Base-by-base conservation (phyloP, 2,329 filamentous ascomycete genomes). In the Calonectria leucothoes region DNA sequence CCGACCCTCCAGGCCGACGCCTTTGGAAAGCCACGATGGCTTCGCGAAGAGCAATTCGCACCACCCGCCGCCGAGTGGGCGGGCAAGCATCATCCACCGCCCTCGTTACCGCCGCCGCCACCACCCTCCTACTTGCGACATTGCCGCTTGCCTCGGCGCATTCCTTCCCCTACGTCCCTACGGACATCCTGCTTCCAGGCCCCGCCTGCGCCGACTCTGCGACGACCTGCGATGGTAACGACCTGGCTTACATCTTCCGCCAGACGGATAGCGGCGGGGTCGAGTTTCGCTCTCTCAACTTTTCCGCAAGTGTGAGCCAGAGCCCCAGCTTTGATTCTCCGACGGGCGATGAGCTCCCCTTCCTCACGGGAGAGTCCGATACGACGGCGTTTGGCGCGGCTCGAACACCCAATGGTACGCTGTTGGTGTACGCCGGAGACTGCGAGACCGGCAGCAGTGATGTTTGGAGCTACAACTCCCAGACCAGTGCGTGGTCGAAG, bases 161-260 rank as follows among this genome's bases (percentile, higher is more conserved):
- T 78, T 83, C 83, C 63, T 88, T 95, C 66, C 95, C 95, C 31
- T 98, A 97, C 86, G 92, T 93, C 69, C 94, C 95, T 3, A 95
- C 95, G 0, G 91, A 90, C 35, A 89, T 97, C 66, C 89, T 96
- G 71, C 88, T 92, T 57, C 87, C 89, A 8, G 81, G 84, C 71
- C 71, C 71, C 8, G 69, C 77, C n/a, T 84, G 84, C 72, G 83
- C 87, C 67, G 87, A 89, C 74, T 83, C 86, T 27, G 85, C 86
- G 14, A 71, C 79, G 39, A 70, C 77, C 35, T 83, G 81, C 80
- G 80, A 78, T 75, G 82, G 77, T 69, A 82, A 76, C 74, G 87
- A 91, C 23, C 82, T 91, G 37, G 92, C 92, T 72, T 98, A 97
- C 83, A 88, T 96, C 76, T 92, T 98, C 79, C 87, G 89, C 39